phyloP scores from a whole-genome alignment of 2,329 filamentous ascomycete genomes.

The Alternaria sp. region DNA sequence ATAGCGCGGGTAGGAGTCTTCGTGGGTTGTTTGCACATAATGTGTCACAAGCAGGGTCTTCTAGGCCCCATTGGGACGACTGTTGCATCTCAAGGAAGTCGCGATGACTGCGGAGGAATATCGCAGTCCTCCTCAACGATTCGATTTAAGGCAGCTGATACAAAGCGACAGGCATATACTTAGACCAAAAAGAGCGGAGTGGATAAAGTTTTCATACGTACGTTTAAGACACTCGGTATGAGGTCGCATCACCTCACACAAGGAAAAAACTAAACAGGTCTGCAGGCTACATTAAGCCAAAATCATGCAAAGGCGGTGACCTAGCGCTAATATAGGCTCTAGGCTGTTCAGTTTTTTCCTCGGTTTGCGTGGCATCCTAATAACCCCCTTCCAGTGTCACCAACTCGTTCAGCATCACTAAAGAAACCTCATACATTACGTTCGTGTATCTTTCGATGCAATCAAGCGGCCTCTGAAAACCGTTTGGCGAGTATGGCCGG shows the following conservation, averaged over 20 bases:
- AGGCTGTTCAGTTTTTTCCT: too few relatives aligned
- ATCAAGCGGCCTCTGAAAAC: constrained; percentile 35
- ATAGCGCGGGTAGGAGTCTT: background rate
- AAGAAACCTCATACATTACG: background rate
- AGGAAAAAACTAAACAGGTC: too few relatives aligned
- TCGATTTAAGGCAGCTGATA: background rate
- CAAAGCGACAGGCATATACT: background rate
- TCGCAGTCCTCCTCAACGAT: background rate
- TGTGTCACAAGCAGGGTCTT: constrained; percentile 2
- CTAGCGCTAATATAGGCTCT: too few relatives aligned
- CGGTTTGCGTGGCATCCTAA: too few relatives aligned
- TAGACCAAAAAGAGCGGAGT: background rate
- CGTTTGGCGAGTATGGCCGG: constrained; percentile 40
- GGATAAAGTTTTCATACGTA: background rate
- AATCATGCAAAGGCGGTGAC: too few relatives aligned
- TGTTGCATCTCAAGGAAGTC: constrained; percentile 3
- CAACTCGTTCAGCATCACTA: background rate
- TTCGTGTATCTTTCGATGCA: background rate
- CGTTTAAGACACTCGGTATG: background rate
- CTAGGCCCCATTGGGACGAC: background rate
- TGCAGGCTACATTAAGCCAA: too few relatives aligned
- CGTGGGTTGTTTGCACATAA: constrained; percentile 1
- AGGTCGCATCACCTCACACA: too few relatives aligned
- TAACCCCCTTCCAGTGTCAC: background rate
- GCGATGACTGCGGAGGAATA: background rate